These are phyloP conservation scores for Termitomyces sp. DNA, from an alignment of 768 basidiomycete genomes.

Conservation along the genomic window DNA sequence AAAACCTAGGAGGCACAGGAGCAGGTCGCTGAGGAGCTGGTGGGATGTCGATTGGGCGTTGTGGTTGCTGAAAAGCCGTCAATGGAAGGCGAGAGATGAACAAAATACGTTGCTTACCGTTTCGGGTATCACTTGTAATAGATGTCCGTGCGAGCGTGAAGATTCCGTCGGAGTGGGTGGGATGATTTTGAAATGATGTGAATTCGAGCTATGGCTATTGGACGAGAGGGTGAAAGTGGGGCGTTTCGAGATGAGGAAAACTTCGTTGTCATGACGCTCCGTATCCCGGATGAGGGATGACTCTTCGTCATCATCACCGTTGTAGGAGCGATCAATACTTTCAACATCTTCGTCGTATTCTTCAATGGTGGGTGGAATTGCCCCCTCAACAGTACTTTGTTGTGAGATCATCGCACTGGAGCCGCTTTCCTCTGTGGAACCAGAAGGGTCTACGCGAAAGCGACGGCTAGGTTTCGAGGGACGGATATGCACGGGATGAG, in stretches of 20 bases:
- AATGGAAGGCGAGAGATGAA: background rate
- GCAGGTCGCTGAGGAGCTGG: conserved; percentile 13
- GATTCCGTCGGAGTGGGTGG: conserved; percentile 17
- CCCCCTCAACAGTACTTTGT: background rate
- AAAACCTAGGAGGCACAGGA: conserved; percentile 9
- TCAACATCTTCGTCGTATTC: conserved; percentile 11
- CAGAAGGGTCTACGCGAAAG: conserved; percentile 15
- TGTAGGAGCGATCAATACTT: background rate
- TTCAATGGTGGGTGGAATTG: conserved; percentile 10
- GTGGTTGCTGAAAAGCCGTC: background rate
- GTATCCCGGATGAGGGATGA: conserved; percentile 9
- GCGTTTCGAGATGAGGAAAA: conserved; percentile 14
- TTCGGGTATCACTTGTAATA: background rate
- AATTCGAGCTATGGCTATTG: conserved; percentile 11
- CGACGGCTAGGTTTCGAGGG: conserved; percentile 6
- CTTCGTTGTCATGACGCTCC: conserved; percentile 10
- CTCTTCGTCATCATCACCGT: conserved; percentile 7
- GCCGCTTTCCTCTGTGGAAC: conserved; percentile 8
- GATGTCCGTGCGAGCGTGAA: conserved; percentile 2
- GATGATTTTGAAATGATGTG: conserved; percentile 11
- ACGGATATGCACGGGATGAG: conserved; percentile 9
- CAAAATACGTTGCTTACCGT: background rate
- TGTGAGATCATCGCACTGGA: conserved; percentile 2
- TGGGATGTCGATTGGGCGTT: conserved; percentile 7
- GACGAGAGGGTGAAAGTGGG: conserved; percentile 11